These are phyloP conservation scores for Nemophila menziesii DNA, from an alignment of 257 asterid species.

Conservation along the genomic window DNA sequence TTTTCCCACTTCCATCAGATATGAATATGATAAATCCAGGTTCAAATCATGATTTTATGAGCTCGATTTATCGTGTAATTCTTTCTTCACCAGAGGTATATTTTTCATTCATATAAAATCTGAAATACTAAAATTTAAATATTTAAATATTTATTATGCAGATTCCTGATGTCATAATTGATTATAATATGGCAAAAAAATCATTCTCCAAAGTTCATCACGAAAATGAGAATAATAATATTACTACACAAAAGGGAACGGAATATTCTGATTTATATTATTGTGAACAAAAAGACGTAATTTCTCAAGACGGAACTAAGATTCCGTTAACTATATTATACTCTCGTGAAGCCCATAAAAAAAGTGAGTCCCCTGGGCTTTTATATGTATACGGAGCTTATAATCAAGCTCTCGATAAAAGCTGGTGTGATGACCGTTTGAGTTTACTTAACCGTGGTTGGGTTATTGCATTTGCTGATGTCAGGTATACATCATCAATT, in stretches of 20 bases:
- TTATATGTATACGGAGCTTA: constrained; percentile 93
- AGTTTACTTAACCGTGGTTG: constrained; percentile 93
- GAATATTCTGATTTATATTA: constrained; percentile 43
- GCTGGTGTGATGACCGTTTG: constrained; percentile 79
- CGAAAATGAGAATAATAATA: constrained; percentile 47
- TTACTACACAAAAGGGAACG: constrained; percentile 20
- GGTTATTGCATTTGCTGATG: constrained; percentile 90
- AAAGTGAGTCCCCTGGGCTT: constrained; percentile 69
- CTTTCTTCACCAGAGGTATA: constrained; percentile 86
- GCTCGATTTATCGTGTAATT: constrained; percentile 54
- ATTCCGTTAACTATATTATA: constrained; percentile 65
- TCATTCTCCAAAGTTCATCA: constrained; percentile 48
- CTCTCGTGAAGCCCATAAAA: constrained; percentile 39
- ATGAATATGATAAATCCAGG: constrained; percentile 62
- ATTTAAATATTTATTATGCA: constrained; percentile 15
- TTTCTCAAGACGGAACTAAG: constrained; percentile 60
- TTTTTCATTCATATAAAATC: constrained; percentile 13
- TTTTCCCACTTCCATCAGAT: constrained; percentile 71
- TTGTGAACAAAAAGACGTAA: constrained; percentile 57
- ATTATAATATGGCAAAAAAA: constrained; percentile 69
- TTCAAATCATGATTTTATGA: constrained; percentile 72
- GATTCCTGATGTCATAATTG: constrained; percentile 87
- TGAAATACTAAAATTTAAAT: neutral
- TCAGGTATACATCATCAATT: constrained; percentile 36
- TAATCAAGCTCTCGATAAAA: constrained; percentile 69